Conservation (phyloP, 1,139 yeast species). For the Protomyces inundatus region DNA sequence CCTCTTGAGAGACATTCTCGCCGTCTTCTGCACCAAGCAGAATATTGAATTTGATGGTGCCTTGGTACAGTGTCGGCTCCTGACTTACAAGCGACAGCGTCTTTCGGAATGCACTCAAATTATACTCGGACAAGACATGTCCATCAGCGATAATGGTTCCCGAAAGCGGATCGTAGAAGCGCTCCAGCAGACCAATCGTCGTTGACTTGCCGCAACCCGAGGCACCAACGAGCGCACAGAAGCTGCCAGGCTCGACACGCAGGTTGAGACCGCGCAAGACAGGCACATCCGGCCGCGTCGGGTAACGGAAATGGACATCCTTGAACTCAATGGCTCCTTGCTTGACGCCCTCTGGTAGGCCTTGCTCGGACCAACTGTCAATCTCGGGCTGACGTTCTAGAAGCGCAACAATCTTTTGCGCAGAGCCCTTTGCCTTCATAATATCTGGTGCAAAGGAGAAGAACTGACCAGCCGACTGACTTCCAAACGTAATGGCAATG, state of each 20-base stretch:
- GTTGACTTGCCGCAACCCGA: conserved; percentile 95
- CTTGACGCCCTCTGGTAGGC: conserved; percentile 31
- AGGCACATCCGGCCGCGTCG: conserved; percentile 71
- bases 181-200: conserved; percentile 69
- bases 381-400: conserved; percentile 47
- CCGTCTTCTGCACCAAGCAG: conserved; percentile 57
- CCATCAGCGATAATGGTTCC: conserved; percentile 70
- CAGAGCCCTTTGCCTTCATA: conserved; percentile 56
- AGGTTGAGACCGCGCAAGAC: conserved; percentile 65
- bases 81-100: conserved; percentile 76
- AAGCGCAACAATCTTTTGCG: conserved; percentile 47
- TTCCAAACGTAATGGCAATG: conserved; percentile 43
- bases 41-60: conserved; percentile 77
- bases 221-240: conserved; percentile 90
- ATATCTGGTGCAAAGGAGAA: conserved; percentile 49
- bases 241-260: conserved; percentile 69
- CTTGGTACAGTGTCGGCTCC: conserved; percentile 83
- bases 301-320: conserved; percentile 70
- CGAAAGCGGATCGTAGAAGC: conserved; percentile 68
- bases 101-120: conserved; percentile 65
- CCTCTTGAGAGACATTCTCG: conserved; percentile 53
- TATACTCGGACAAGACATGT: conserved; percentile 64
- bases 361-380: conserved; percentile 46
- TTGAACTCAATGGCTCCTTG: conserved; percentile 48
- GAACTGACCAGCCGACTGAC: conserved; percentile 46